Evolutionary conservation across 2,329 filamentous ascomycete genomes (phyloP).

Genomic region (Emergomyces africanus): DNA sequence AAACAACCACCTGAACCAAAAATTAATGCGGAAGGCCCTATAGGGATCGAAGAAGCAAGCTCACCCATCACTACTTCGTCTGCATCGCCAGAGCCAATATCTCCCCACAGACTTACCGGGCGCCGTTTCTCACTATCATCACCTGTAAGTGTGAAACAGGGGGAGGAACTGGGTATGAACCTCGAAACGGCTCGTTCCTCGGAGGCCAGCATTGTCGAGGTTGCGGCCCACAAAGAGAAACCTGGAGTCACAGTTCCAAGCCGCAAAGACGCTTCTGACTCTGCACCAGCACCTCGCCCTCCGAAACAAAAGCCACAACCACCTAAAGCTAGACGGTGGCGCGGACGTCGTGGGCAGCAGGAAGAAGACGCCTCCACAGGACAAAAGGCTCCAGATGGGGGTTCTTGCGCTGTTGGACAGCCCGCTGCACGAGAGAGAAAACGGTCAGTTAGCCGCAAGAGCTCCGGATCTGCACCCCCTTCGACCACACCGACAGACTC

Average conservation of each 20-base stretch:
- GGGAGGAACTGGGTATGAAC: slow-evolving; percentile 50
- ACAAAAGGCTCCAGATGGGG: slow-evolving; percentile 3
- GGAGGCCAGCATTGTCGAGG: slow-evolving; percentile 60
- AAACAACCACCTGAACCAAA: slow-evolving; percentile 11
- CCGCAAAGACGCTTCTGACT: slow-evolving; percentile 31
- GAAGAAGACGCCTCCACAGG: slow-evolving; percentile 19
- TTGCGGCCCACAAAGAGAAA: slow-evolving; percentile 69
- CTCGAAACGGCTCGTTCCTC: slow-evolving; percentile 58
- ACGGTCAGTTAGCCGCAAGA: slow-evolving; percentile 3
- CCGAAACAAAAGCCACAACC: slow-evolving; percentile 28
- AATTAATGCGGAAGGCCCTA: slow-evolving; percentile 9
- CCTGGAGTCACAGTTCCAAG: slow-evolving; percentile 73
- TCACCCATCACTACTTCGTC: slow-evolving; percentile 17
- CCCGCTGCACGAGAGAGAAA: not conserved
- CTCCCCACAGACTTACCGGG: slow-evolving; percentile 22
- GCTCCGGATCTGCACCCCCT: not conserved
- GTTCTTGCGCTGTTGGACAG: not conserved
- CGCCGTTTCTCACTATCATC: slow-evolving; percentile 1
- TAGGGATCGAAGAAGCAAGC: slow-evolving; percentile 26
- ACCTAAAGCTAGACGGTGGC: slow-evolving; percentile 32
- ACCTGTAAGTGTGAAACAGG: slow-evolving; percentile 5
- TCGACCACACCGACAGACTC: slow-evolving; percentile 1
- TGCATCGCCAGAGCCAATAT: slow-evolving; percentile 36
- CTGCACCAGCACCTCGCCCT: not conserved
- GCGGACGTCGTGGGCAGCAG: slow-evolving; percentile 22